Base-by-base conservation (phyloP, 345 rosid species). In the Raphanus raphanistrum region DNA sequence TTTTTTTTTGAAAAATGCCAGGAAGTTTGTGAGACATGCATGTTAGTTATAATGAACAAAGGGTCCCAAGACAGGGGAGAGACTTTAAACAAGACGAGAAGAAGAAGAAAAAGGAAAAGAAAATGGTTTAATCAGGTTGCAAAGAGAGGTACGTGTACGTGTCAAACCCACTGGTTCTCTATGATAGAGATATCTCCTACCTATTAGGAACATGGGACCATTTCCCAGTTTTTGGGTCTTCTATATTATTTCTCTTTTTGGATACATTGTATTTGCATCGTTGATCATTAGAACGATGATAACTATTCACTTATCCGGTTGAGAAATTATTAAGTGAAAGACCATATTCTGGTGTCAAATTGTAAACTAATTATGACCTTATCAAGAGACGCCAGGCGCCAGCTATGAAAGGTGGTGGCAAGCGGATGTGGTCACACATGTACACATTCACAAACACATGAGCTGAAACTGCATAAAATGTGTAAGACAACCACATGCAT, bases 401-500 rank as follows among this genome's bases (percentile, higher is more conserved):
- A 69, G 58, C 67, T 74, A 55, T 4, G 79, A 79, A 79, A 17
- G 13, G 67, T 74, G 43, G 70, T 68, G 38, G 67, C 55, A 69
- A 74, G 25, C 52, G 62, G 16, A 63, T 63, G 82, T 79, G 79
- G 72, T 64, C 82, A 74, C 76, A 69, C 66, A 64, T 28, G 70
- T 60, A 67, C 48, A 41, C 63, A 58, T 33, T 12, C 67, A 58
- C 41, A 43, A 15, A 70, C 70, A 70, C 80, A 50, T 1, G 52
- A 70, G 55, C 71, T 66, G 63, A 43, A 66, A 59, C 35, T 63
- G 71, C 75, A 63, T 33, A 67, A 63, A 45, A 63, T 74, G 79
- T 74, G 79, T 74, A 79, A 79, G 76, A 63, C 8, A 61, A 52
- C 72, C 79, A 74, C 82, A 79, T 79, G 82, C 79, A 70, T 74